Base-by-base conservation (phyloP, 371 early-diverging fungal genomes). In the Funneliformis caledonium region DNA sequence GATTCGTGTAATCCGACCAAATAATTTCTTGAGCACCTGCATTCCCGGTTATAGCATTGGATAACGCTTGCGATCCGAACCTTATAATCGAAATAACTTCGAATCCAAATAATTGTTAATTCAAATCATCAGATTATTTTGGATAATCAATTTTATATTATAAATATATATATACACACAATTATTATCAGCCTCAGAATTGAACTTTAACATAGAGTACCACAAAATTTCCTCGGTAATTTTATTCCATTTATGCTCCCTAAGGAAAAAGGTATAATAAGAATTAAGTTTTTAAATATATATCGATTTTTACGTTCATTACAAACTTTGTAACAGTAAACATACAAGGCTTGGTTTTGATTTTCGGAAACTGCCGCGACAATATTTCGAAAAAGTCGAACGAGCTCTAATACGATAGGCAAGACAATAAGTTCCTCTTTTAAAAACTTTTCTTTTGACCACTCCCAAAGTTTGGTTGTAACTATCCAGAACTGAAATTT, bases 221-320 rank as follows among this genome's bases (percentile, higher is more conserved):
- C 56, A 47, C 7, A 76, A 60, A 64, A 76, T 65, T 64, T 47
- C 9, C 64, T 76, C 76, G 19, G 22, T 76, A 19, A 64, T 64
- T 47, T 76, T 61, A 79, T 79, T 48, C 79, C 79, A 79, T 69
- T 69, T 70, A 11, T 79, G 47, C 3, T 70, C 12, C 33, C 79
- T 79, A 52, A 1, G 11, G n/a, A 14, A 50, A 26, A 47, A 73
- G 33, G 14, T 52, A 60, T 33, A 52, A 65, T n/a, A 33, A 74
- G 26, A 26, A 60, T 26, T 19, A 47, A 59, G 33, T 59, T 59
- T 56, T 26, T 26, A 26, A 74, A 59, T n/a, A 48, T 64, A 76
- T 9, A 1, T 67, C 9, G n/a, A 72, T 50, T 45, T 31, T 31
- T 11, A 11, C 12, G 8, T 33, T 43, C 16, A 68, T n/a, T 45